These are phyloP conservation scores for Selaginella moellendorffii DNA, from an alignment of 75 land plant genomes.

Conservation along the genomic window DNA sequence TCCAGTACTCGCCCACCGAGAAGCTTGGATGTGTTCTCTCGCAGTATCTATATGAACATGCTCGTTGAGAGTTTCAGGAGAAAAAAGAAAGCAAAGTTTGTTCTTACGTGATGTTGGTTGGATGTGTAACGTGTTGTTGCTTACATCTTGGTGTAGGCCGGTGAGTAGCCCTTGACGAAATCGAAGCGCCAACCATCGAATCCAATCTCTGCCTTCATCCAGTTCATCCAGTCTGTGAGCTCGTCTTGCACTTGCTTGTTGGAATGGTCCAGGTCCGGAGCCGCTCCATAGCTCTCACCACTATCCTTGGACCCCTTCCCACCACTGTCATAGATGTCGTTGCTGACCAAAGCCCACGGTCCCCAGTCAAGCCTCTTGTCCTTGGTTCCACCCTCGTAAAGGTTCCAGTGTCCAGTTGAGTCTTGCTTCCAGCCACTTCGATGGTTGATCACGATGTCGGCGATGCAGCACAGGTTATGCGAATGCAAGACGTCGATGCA, in stretches of 20 bases:
- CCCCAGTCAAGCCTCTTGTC: conserved; percentile 29
- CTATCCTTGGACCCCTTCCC: background rate
- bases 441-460: conserved; percentile 28
- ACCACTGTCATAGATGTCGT: background rate
- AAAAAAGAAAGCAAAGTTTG: background rate
- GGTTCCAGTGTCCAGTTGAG: conserved; percentile 16
- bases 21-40: conserved; percentile 39
- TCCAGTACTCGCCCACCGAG: conserved; percentile 80
- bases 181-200: conserved; percentile 7
- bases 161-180: conserved; percentile 6
- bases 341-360: conserved; percentile 19
- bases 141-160: background rate
- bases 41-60: background rate
- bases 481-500: conserved; percentile 15
- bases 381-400: conserved; percentile 26
- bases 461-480: conserved; percentile 17
- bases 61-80: background rate
- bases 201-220: conserved; percentile 5
- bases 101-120: background rate
- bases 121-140: no score
- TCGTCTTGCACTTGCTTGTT: conserved; percentile 2
- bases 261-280: conserved; percentile 2
- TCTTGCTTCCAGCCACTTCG: conserved; percentile 19
- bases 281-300: conserved; percentile 10
- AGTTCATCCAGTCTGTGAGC: conserved; percentile 4